These are phyloP conservation scores for Blastocystis sp. DNA, from an alignment of 352 stramenopile genomes.

Conservation along the genomic window DNA sequence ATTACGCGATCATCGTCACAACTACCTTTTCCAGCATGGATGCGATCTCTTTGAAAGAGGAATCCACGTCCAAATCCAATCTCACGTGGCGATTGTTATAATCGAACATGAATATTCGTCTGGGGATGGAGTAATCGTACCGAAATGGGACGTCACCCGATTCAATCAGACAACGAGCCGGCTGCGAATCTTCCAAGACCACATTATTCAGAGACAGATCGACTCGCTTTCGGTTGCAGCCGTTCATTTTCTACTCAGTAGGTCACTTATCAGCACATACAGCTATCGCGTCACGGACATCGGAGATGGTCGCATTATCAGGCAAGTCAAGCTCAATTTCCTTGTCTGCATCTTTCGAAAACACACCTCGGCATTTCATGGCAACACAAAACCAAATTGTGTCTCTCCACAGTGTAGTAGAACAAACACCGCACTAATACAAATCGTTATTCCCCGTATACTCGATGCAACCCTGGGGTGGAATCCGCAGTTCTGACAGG, in stretches of 20 bases:
- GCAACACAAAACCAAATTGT: not conserved
- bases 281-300: slow-evolving; percentile 1
- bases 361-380: slow-evolving; percentile 28
- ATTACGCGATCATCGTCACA: not conserved
- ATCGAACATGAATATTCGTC: slow-evolving; percentile 35
- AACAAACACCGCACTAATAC: slow-evolving; percentile 12
- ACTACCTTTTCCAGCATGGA: not conserved
- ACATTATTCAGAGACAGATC: slow-evolving; percentile 5
- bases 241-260: slow-evolving; percentile 2
- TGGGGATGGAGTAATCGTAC: slow-evolving; percentile 17
- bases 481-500: slow-evolving; percentile 56
- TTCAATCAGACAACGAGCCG: not conserved
- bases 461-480: slow-evolving; percentile 22
- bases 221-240: slow-evolving; percentile 13
- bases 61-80: slow-evolving; percentile 34
- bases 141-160: slow-evolving; percentile 6
- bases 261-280: not conserved
- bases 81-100: slow-evolving; percentile 31
- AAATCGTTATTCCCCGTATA: slow-evolving; percentile 14
- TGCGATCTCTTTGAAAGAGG: slow-evolving; percentile 5
- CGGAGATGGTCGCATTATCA: slow-evolving; percentile 18
- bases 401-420: not conserved
- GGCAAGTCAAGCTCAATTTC: slow-evolving; percentile 26
- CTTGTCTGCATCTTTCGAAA: slow-evolving; percentile 7
- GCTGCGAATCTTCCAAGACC: not conserved